Conservation (phyloP, 2,329 filamentous ascomycete genomes). For the Pezicula rhizophila region DNA sequence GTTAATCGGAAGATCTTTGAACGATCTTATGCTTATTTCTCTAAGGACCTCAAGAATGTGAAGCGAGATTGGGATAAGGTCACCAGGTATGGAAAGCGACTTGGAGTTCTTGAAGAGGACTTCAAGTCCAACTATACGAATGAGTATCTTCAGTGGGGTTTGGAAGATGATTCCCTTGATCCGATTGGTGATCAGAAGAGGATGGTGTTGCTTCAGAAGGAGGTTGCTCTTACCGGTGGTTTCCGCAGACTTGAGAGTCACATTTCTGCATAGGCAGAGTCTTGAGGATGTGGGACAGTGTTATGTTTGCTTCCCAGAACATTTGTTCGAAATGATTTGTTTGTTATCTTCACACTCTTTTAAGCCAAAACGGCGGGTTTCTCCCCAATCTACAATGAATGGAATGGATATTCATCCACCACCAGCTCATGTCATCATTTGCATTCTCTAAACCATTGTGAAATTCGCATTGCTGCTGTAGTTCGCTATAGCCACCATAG, state of each 20-base stretch:
- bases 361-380: too few relatives aligned
- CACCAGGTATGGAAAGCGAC: conserved; percentile 67
- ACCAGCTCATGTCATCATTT: too few relatives aligned
- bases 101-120: conserved; percentile 56
- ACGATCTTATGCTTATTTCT: conserved; percentile 73
- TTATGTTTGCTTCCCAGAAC: too few relatives aligned
- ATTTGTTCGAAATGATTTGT: too few relatives aligned
- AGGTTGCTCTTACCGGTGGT: conserved; percentile 58
- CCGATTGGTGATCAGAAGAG: conserved; percentile 69
- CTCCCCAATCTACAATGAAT: too few relatives aligned
- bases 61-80: conserved; percentile 71
- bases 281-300: too few relatives aligned
- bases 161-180: conserved; percentile 60
- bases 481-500: too few relatives aligned
- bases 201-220: conserved; percentile 63
- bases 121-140: conserved; percentile 75
- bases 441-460: too few relatives aligned
- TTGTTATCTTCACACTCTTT: too few relatives aligned
- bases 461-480: too few relatives aligned
- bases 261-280: conserved; percentile 6
- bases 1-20: conserved; percentile 77
- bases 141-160: conserved; percentile 58
- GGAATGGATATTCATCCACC: too few relatives aligned
- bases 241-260: conserved; percentile 44
- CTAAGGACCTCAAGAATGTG: conserved; percentile 69